phyloP scores from a whole-genome alignment of 2,329 filamentous ascomycete species.

The Fusarium sp. region DNA sequence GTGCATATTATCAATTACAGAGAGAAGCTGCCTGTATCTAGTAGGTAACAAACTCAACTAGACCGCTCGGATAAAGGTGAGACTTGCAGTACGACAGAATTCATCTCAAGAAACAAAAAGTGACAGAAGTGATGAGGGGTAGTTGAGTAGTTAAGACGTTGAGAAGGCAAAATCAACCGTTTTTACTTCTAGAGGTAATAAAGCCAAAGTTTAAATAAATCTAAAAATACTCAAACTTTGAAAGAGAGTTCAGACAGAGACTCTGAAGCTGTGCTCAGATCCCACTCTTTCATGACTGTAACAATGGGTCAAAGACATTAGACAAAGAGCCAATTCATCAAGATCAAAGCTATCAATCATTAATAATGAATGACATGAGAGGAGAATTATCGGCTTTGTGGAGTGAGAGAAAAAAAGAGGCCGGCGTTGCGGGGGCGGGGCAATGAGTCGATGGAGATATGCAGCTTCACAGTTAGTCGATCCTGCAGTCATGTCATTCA shows the following conservation, averaged over 20 bases:
- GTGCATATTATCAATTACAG: not conserved
- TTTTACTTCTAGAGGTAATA: not conserved
- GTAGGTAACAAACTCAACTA: not conserved
- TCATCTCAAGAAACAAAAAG: not conserved
- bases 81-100: not conserved
- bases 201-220: constrained; percentile 17
- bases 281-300: not conserved
- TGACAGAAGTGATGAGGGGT: not conserved
- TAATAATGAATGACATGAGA: not conserved
- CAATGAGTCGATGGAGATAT: constrained; percentile 17
- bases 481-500: constrained; percentile 28
- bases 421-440: constrained; percentile 39
- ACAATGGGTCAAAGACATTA: not conserved
- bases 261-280: not conserved
- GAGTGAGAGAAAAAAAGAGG: constrained; percentile 13
- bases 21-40: not conserved
- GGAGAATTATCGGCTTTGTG: constrained; percentile 28
- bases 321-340: not conserved
- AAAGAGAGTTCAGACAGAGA: not conserved
- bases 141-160: constrained; percentile 13
- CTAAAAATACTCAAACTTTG: constrained; percentile 1
- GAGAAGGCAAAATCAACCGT: constrained; percentile 5
- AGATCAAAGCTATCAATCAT: not conserved
- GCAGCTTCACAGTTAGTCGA: constrained; percentile 15
- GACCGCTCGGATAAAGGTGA: not conserved